phyloP scores from a whole-genome alignment of 371 early-diverging fungal species.

The Mucor circinelloides region DNA sequence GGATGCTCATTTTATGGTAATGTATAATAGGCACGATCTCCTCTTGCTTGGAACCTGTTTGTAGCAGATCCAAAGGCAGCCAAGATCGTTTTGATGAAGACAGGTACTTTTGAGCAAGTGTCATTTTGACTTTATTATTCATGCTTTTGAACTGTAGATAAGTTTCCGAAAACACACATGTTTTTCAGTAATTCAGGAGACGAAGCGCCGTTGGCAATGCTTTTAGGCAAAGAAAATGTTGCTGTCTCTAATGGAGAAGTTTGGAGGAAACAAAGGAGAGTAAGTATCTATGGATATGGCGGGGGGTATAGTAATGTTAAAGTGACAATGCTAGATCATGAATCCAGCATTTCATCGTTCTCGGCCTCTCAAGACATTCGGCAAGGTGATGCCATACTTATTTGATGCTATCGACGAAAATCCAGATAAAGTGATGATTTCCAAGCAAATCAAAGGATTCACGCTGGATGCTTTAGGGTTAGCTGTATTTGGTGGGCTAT shows the following conservation, averaged over 20 bases:
- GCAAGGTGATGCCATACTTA: conserved; percentile 12
- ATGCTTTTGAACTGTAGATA: not conserved
- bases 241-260: conserved; percentile 35
- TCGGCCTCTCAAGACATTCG: conserved; percentile 36
- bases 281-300: conserved; percentile 12
- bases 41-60: conserved; percentile 34
- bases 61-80: conserved; percentile 35
- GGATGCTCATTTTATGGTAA: too few species aligned
- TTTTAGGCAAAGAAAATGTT: conserved; percentile 34
- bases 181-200: conserved; percentile 9
- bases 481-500: conserved; percentile 33
- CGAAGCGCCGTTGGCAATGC: conserved; percentile 12
- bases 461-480: conserved; percentile 42
- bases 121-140: not conserved
- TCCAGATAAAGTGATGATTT: conserved; percentile 4
- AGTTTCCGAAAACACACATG: conserved; percentile 11
- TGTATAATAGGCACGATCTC: conserved; percentile 25
- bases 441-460: conserved; percentile 19
- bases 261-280: conserved; percentile 46
- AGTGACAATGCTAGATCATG: conserved; percentile 19
- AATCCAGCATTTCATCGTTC: conserved; percentile 44
- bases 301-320: not conserved
- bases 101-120: conserved; percentile 21
- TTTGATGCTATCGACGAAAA: conserved; percentile 27
- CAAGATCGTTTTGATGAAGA: conserved; percentile 27